These are phyloP conservation scores for Pestalotiopsis sp. DNA, from an alignment of 2,329 filamentous ascomycete genomes.

Conservation along the genomic window DNA sequence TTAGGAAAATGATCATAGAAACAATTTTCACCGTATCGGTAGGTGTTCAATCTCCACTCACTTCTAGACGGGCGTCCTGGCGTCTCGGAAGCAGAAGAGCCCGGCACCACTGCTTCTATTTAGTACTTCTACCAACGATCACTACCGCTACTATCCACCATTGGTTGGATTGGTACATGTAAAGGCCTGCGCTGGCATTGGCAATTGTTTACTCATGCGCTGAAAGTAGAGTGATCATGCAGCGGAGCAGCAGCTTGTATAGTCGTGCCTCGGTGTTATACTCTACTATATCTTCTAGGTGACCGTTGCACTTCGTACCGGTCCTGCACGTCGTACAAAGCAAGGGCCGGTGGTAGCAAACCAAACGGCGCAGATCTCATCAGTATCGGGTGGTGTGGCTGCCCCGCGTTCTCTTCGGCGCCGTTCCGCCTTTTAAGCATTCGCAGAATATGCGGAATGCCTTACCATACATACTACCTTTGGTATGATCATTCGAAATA, in stretches of 20 bases:
- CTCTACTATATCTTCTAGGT: not conserved
- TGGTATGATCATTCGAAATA: not conserved
- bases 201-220: no score
- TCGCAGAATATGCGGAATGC: not conserved
- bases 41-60: not conserved
- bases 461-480: not conserved
- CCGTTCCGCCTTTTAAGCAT: not conserved
- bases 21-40: not conserved
- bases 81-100: not conserved
- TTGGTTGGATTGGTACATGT: not conserved
- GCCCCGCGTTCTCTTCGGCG: not conserved
- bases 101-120: not conserved
- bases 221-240: no score
- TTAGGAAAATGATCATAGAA: not conserved
- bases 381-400: not conserved
- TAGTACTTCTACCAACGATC: not conserved
- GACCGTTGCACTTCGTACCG: not conserved
- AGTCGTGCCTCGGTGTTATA: not conserved
- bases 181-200: not conserved
- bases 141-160: not conserved
- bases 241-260: not conserved
- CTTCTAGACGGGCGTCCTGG: not conserved
- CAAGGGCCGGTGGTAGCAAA: not conserved
- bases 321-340: not conserved
- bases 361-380: not conserved